Evolutionary conservation across 352 stramenopile genomes (phyloP).

Genomic region (Plasmopara halstedii): DNA sequence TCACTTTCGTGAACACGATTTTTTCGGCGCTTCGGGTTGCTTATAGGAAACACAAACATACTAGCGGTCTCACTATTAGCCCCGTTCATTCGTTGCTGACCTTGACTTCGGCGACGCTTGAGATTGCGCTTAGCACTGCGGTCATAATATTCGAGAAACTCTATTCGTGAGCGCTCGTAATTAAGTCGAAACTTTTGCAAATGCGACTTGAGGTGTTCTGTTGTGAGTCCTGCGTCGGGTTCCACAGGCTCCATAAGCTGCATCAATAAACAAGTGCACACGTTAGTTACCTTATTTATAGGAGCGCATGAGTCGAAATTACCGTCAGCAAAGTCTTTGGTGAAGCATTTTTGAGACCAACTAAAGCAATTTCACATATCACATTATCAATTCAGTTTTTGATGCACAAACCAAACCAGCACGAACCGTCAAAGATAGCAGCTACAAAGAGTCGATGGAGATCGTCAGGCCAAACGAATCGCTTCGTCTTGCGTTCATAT

Average conservation of each 20-base stretch:
- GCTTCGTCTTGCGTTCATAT: constrained; percentile 84
- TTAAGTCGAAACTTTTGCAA: constrained; percentile 86
- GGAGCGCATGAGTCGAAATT: constrained; percentile 6
- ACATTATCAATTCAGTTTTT: no score
- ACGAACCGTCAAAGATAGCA: constrained; percentile 78
- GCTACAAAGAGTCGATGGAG: constrained; percentile 84
- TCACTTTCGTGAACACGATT: constrained; percentile 28
- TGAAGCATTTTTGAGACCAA: constrained; percentile 83
- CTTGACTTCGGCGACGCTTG: constrained; percentile 38
- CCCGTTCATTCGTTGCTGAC: constrained; percentile 19
- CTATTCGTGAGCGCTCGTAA: constrained; percentile 73
- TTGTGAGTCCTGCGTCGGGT: constrained; percentile 57
- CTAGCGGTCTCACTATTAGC: constrained; percentile 39
- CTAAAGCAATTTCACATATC: constrained; percentile 22
- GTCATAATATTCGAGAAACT: constrained; percentile 85
- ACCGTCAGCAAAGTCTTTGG: constrained; percentile 74
- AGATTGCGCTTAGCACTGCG: constrained; percentile 59
- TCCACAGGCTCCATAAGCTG: constrained; percentile 66
- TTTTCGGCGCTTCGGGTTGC: constrained; percentile 38
- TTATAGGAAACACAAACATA: constrained; percentile 80
- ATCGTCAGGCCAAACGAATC: constrained; percentile 84
- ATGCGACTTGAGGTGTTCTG: constrained; percentile 83
- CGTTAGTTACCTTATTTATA: neutral
- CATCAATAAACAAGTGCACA: constrained; percentile 1
- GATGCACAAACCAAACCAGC: no score